Base-by-base conservation (phyloP, 192 early-diverging fungal species). In the Gamsiella multidivaricata region DNA sequence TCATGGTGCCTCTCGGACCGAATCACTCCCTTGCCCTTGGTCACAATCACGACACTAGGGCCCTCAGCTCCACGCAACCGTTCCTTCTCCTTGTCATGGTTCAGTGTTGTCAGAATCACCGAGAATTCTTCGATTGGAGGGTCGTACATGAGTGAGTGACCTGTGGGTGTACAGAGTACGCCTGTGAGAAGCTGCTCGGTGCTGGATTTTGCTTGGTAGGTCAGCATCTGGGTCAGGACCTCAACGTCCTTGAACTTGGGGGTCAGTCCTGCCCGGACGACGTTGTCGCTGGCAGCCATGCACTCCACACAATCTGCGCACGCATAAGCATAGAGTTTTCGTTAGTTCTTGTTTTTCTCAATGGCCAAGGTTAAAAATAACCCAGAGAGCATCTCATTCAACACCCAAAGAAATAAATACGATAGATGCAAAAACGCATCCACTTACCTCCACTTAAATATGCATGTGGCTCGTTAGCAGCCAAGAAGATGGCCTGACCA, bases 281-380 rank as follows among this genome's bases (percentile, higher is more conserved):
- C 97, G 70, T 99, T 99, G 75, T 99, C 97, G 50, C 89, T 91
- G 9, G 96, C 91, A 10, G 97, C 97, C 97, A 99, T 99, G 79
- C 96, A 98, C 80, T 99, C 97, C 45, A 99, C 85, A 80, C 93
- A 96, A 81, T 99, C 97, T 93, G 56, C n/a, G n/a, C n/a, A n/a
- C n/a, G n/a, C n/a, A n/a, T n/a, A n/a, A n/a, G n/a, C n/a, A n/a
- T n/a, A n/a, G n/a, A n/a, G n/a, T n/a, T n/a, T n/a, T n/a, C n/a
- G n/a, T n/a, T n/a, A 12, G 5, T 46, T 46, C 17, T 32, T 55
- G 9, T n/a, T 46, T 5, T 39, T 39, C 5, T 39, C 37, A 39
- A 39, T 39, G 37, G 37, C 37, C 25, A 62, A 42, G 36, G 36
- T 69, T 69, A 69, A 52, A 52, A 52, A 52, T 52, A 52, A n/a